phyloP scores from a whole-genome alignment of 495 filamentous ascomycete genomes.

The Penicillium egyptiacum region DNA sequence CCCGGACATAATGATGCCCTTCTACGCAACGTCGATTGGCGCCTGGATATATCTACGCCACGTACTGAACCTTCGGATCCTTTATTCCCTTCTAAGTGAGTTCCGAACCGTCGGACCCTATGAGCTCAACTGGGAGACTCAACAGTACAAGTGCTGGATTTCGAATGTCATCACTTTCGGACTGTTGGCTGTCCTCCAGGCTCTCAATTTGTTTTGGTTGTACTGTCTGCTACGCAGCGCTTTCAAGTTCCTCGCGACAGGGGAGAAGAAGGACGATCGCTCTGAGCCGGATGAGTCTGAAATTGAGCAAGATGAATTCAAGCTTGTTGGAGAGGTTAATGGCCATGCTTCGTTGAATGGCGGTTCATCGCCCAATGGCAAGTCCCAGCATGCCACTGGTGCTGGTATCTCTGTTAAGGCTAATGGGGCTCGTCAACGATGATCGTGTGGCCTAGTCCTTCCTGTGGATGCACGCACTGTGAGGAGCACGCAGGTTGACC shows the following conservation, averaged over 20 bases:
- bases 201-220: slow-evolving; percentile 76
- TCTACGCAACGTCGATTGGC: slow-evolving; percentile 71
- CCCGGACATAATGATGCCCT: slow-evolving; percentile 66
- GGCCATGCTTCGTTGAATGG: slow-evolving; percentile 4
- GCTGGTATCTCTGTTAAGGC: neutral
- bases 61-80: slow-evolving; percentile 78
- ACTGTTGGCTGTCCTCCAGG: slow-evolving; percentile 66
- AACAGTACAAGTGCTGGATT: slow-evolving; percentile 72
- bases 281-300: slow-evolving; percentile 18
- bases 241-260: slow-evolving; percentile 21
- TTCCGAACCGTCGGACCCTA: slow-evolving; percentile 81
- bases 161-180: slow-evolving; percentile 63
- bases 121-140: slow-evolving; percentile 70
- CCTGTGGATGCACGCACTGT: neutral
- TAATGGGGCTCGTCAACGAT: neutral
- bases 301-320: slow-evolving; percentile 13
- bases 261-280: slow-evolving; percentile 32
- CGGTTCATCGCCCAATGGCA: neutral
- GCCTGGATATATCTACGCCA: slow-evolving; percentile 88
- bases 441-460: neutral
- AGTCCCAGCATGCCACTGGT: neutral
- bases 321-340: neutral
- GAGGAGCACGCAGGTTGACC: neutral
- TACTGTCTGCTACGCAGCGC: slow-evolving; percentile 61
- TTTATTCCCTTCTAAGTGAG: slow-evolving; percentile 72